Evolutionary conservation across 164 flowering plant genomes (phyloP), one percentile per base, ranked within the genome.

Genomic region (Piper betle): DNA sequence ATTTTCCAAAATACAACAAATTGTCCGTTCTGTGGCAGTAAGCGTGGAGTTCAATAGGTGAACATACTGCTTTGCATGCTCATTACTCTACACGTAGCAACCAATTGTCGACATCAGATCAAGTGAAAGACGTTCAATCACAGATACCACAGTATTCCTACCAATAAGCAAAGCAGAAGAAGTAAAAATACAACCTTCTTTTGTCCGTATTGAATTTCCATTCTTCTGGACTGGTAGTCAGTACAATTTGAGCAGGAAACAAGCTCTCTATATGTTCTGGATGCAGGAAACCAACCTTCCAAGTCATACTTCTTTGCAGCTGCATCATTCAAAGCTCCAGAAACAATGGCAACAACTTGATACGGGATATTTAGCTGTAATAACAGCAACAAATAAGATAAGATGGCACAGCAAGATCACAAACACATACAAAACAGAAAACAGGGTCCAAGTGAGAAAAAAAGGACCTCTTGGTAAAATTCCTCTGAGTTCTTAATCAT

Each of bases 301-400:
- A 93, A 77, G 72, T 90, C 99, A 69, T 83, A 90, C 74, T 90
- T 93, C 79, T 93, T 93, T 3, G 99, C 96, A 59, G 97, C 99
- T 53, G 99, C 96, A 64, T 90, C 96, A 71, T 93, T 93, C 68
- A 93, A 71, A 37, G 97, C 98, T 64, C 98, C 98, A 56, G 97
- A 90, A 63, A 93, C 98, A 66, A 90, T 85, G 11, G 86, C 62
- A 25, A 93, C 98, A 39, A 93, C 69, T 63, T 78, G 98, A 73
- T 90, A 87, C 2, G 96, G 97, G 50, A 93, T 66, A 11, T 83
- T 83, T 39, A 93, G 77, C 98, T 91, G 92, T 56, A 66, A 58
- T 58, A 38, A 57, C 37, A 53, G n/a, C 50, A 52, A 39, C 33
- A 33, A 54, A 46, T 17, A 40, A 39, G 8, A 37, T 0, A 33